Conservation (phyloP, 2,329 filamentous ascomycete species). For the Pseudogymnoascus sp. region DNA sequence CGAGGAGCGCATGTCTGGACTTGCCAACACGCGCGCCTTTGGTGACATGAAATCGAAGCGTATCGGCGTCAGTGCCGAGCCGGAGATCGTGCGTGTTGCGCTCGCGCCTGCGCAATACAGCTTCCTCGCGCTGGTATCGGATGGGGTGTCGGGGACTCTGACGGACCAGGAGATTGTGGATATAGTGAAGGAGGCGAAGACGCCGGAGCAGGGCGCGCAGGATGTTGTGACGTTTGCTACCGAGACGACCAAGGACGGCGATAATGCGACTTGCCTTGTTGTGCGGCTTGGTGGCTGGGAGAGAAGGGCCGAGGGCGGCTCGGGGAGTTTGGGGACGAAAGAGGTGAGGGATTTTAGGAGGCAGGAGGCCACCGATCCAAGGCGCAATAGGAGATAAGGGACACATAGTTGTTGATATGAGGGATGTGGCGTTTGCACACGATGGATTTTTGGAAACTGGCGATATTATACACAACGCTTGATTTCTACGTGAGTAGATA, state of each 20-base stretch:
- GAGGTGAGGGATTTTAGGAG: conserved; percentile 79
- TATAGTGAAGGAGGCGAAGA: conserved; percentile 85
- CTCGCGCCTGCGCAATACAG: conserved; percentile 75
- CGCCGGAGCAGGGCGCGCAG: conserved; percentile 74
- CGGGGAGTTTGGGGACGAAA: conserved; percentile 84
- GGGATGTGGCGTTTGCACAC: not conserved
- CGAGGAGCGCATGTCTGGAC: conserved; percentile 85
- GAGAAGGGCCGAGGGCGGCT: conserved; percentile 68
- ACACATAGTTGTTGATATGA: not conserved
- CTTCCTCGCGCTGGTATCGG: conserved; percentile 80
- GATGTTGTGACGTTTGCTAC: conserved; percentile 80
- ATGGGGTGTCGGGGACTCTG: conserved; percentile 79
- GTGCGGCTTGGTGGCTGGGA: conserved; percentile 62
- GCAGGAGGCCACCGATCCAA: conserved; percentile 72
- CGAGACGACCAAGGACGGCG: conserved; percentile 56
- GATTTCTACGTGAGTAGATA: not conserved
- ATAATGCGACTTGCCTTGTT: conserved; percentile 62
- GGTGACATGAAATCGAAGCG: conserved; percentile 88
- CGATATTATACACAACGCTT: not conserved
- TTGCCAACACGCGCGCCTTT: conserved; percentile 90
- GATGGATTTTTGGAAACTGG: conserved; percentile 8
- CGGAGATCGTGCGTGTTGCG: conserved; percentile 73
- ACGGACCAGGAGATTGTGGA: conserved; percentile 94
- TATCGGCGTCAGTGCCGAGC: conserved; percentile 88
- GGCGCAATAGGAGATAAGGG: conserved; percentile 42